Conservation (phyloP, 2,329 filamentous ascomycete genomes). For the Ceratocystis cacaofunesta region DNA sequence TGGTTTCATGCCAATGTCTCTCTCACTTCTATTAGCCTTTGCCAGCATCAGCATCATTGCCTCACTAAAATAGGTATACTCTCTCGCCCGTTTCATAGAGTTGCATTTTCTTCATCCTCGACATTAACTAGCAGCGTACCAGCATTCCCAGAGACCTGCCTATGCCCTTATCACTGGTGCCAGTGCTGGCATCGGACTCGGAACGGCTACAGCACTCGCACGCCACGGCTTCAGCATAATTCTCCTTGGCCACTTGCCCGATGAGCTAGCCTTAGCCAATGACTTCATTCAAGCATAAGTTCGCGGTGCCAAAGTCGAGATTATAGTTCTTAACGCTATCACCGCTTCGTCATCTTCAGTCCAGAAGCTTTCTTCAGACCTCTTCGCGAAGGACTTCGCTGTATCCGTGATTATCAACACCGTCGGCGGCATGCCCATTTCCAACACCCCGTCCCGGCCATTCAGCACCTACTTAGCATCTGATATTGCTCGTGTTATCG, state of each 20-base stretch:
- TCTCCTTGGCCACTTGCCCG: constrained; percentile 19
- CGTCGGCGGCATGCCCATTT: constrained; percentile 22
- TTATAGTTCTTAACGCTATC: background rate
- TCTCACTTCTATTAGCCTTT: background rate
- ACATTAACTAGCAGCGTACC: constrained; percentile 16
- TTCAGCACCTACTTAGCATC: constrained; percentile 21
- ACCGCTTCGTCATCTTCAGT: background rate
- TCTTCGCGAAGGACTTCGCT: constrained; percentile 22
- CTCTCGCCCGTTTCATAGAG: constrained; percentile 13
- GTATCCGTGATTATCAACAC: constrained; percentile 26
- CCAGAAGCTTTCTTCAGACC: background rate
- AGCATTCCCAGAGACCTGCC: constrained; percentile 19
- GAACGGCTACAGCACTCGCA: constrained; percentile 24
- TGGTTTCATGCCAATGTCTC: background rate
- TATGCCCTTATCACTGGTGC: constrained; percentile 26
- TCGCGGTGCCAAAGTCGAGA: background rate
- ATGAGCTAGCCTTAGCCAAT: background rate
- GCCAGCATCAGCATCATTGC: background rate
- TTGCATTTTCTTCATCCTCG: background rate
- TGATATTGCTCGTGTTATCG: constrained; percentile 23
- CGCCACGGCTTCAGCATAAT: constrained; percentile 25
- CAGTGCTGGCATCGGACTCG: constrained; percentile 25
- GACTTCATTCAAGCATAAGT: background rate
- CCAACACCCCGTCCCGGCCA: constrained; percentile 21
- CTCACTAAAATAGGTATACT: background rate